Conservation (phyloP, 345 rosid species). For the Viola odorata region DNA sequence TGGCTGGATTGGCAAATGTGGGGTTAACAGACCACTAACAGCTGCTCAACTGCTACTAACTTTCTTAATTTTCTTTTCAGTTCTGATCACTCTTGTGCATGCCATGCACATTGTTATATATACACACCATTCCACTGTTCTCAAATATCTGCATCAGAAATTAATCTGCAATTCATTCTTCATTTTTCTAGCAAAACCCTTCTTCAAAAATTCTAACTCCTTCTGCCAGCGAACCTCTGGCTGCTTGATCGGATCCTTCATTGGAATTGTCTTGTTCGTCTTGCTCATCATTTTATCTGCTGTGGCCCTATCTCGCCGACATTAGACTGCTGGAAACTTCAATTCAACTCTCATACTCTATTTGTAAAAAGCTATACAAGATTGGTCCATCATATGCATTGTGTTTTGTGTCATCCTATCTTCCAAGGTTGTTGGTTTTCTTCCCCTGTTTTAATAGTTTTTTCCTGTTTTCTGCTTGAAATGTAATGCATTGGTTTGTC, state of each 20-base stretch:
- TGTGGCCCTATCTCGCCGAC: conserved; percentile 48
- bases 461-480: too few relatives aligned
- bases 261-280: conserved; percentile 34
- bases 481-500: too few relatives aligned
- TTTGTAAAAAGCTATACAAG: too few relatives aligned
- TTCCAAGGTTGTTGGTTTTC: too few relatives aligned
- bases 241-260: conserved; percentile 66
- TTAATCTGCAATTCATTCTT: neutral
- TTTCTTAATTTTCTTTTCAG: neutral
- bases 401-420: too few relatives aligned
- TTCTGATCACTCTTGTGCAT: neutral
- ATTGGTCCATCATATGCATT: too few relatives aligned
- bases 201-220: conserved; percentile 41
- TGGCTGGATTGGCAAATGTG: neutral
- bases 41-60: neutral
- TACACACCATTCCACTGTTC: conserved; percentile 1
- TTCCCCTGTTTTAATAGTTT: too few relatives aligned
- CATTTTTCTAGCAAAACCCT: neutral
- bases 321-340: conserved; percentile 9
- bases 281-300: conserved; percentile 45
- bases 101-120: neutral
- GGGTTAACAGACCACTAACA: too few relatives aligned
- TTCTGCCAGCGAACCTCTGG: conserved; percentile 76
- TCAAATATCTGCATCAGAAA: conserved; percentile 6
- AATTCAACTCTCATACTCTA: too few relatives aligned